These are phyloP conservation scores for Phytophthora pini DNA, from an alignment of 352 stramenopile species.

Conservation along the genomic window DNA sequence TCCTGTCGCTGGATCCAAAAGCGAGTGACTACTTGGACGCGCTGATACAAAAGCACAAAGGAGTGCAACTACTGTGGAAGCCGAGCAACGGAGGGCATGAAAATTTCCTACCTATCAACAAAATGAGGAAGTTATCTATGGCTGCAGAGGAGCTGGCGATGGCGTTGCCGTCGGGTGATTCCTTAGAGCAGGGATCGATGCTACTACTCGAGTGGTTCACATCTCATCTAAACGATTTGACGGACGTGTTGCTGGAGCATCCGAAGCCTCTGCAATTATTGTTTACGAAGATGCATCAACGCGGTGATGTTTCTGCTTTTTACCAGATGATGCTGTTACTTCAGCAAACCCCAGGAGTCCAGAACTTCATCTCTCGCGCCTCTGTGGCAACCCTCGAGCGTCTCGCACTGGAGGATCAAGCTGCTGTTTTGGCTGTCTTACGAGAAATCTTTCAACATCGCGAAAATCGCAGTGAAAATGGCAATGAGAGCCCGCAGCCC, in stretches of 20 bases:
- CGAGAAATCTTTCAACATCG: conserved; percentile 56
- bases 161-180: conserved; percentile 14
- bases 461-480: conserved; percentile 18
- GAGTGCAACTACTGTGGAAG: conserved; percentile 71
- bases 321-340: conserved; percentile 74
- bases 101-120: conserved; percentile 10
- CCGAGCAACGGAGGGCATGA: conserved; percentile 17
- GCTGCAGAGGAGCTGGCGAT: conserved; percentile 25
- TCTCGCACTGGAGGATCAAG: conserved; percentile 66
- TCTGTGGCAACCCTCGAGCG: conserved; percentile 59
- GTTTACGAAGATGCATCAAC: conserved; percentile 68
- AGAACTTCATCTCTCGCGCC: conserved; percentile 63
- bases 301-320: conserved; percentile 54
- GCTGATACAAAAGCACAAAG: conserved; percentile 55
- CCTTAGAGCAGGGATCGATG: conserved; percentile 24
- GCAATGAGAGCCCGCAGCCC: conserved; percentile 5
- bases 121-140: conserved; percentile 17
- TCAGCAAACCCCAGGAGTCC: conserved; percentile 60
- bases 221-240: conserved; percentile 59
- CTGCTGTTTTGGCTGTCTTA: conserved; percentile 52
- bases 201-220: conserved; percentile 70
- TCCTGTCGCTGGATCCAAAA: conserved; percentile 67
- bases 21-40: conserved; percentile 61
- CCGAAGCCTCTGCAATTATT: conserved; percentile 67
- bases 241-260: conserved; percentile 54